These are phyloP conservation scores for Prunus campanulata DNA, from an alignment of 306 rosid genomes.

Conservation along the genomic window DNA sequence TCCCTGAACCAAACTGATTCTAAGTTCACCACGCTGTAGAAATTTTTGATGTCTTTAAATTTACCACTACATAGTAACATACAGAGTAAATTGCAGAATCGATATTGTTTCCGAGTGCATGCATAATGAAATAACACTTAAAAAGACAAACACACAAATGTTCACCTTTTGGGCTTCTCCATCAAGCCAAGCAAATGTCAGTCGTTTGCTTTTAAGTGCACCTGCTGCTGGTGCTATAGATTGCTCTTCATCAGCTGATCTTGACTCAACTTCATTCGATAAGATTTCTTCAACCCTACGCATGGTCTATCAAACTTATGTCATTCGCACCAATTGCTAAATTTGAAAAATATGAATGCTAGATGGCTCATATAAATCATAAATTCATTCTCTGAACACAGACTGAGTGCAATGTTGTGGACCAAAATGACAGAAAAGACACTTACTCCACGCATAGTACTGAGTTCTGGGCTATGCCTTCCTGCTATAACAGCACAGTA, in stretches of 20 bases:
- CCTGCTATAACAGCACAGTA: conserved; percentile 90
- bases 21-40: not conserved
- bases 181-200: conserved; percentile 94
- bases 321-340: conserved; percentile 38
- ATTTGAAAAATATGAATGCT: conserved; percentile 13
- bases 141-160: not conserved
- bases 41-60: not conserved
- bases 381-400: not conserved
- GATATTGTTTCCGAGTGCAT: not conserved
- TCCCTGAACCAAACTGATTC: not conserved
- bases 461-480: conserved; percentile 66
- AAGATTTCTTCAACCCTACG: conserved; percentile 75
- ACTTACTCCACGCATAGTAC: conserved; percentile 88
- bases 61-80: not conserved
- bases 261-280: conserved; percentile 39
- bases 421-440: conserved; percentile 21
- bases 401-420: not conserved
- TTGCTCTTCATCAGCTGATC: conserved; percentile 44
- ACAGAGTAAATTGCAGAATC: not conserved
- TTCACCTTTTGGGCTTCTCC: conserved; percentile 85
- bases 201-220: conserved; percentile 53
- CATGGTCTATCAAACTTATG: conserved; percentile 56
- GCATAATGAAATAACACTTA: not conserved
- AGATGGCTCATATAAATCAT: not conserved
- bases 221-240: conserved; percentile 50